phyloP scores from a whole-genome alignment of 441 rosid genomes.

The Gossypium trilobum region DNA sequence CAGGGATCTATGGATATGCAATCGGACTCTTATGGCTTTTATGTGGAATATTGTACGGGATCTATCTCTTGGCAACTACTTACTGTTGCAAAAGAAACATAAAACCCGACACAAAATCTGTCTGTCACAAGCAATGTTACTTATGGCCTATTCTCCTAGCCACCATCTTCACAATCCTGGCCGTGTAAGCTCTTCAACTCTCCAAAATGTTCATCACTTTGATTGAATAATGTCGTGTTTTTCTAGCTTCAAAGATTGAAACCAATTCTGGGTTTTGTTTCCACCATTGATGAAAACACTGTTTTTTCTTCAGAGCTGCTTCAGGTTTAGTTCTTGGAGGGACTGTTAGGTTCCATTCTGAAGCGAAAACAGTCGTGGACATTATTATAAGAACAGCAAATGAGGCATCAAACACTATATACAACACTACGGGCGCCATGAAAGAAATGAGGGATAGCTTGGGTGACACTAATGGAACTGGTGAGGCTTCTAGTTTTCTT shows the following conservation, averaged over 20 bases:
- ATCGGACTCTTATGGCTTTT: slow-evolving; percentile 49
- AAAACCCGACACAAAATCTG: slow-evolving; percentile 23
- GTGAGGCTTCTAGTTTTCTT: slow-evolving; percentile 31
- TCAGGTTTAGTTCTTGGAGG: slow-evolving; percentile 56
- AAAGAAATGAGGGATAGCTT: slow-evolving; percentile 33
- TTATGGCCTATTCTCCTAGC: slow-evolving; percentile 33
- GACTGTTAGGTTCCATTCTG: slow-evolving; percentile 40
- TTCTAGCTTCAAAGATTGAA: not conserved
- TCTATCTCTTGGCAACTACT: slow-evolving; percentile 15
- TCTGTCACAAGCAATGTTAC: slow-evolving; percentile 25
- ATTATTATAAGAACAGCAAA: slow-evolving; percentile 52
- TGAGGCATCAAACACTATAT: slow-evolving; percentile 41
- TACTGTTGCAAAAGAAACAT: slow-evolving; percentile 24
- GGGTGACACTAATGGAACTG: slow-evolving; percentile 22
- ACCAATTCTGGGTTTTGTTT: not conserved
- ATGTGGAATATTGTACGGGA: slow-evolving; percentile 37
- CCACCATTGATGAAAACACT: not conserved
- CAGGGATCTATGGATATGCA: slow-evolving; percentile 51
- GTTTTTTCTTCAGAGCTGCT: slow-evolving; percentile 35
- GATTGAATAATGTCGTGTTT: not conserved
- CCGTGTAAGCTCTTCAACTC: slow-evolving; percentile 38
- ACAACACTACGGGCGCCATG: slow-evolving; percentile 57
- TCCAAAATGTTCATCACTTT: not conserved
- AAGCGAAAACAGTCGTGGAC: slow-evolving; percentile 35
- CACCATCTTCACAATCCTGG: slow-evolving; percentile 34